Percentiles rank a stretch among this genome's conserved stretches.
These are phyloP conservation scores for Glonium stellatum DNA, from an alignment of 495 filamentous ascomycete genomes.

Conservation along the genomic window DNA sequence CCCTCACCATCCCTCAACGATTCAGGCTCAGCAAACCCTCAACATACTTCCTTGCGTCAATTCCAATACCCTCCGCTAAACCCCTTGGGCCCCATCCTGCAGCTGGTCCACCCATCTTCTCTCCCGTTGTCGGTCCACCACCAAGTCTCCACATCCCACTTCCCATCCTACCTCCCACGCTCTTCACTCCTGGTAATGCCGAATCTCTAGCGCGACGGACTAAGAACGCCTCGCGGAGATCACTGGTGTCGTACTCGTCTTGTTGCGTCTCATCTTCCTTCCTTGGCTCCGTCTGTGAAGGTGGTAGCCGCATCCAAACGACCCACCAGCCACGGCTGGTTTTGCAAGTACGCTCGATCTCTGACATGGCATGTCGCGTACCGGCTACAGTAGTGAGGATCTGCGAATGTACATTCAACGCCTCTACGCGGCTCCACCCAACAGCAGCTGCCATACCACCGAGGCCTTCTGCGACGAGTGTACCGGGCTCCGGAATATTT, in stretches of 20 bases:
- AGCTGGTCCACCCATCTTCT: constrained; percentile 34
- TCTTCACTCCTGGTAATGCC: constrained; percentile 36
- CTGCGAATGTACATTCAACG: constrained; percentile 82
- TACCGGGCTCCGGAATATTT: constrained; percentile 68
- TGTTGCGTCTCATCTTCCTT: constrained; percentile 8
- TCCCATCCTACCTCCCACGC: constrained; percentile 11
- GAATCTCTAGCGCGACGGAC: constrained; percentile 72
- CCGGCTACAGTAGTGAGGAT: constrained; percentile 67
- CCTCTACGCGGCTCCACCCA: constrained; percentile 72
- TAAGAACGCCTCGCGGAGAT: constrained; percentile 61
- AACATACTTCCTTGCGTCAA: constrained; percentile 82
- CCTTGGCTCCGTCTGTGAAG: constrained; percentile 22
- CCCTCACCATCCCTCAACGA: constrained; percentile 45
- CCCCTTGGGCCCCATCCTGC: constrained; percentile 53
- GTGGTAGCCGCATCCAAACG: constrained; percentile 75
- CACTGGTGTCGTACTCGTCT: constrained; percentile 16
- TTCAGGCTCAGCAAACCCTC: constrained; percentile 74
- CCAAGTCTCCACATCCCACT: constrained; percentile 40
- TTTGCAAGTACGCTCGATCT: constrained; percentile 83
- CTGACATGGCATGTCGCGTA: constrained; percentile 46
- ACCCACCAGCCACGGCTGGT: constrained; percentile 94
- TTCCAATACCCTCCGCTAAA: constrained; percentile 77
- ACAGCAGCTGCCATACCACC: not conserved
- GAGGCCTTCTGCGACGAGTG: constrained; percentile 28
- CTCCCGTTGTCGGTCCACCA: constrained; percentile 14